phyloP scores from a whole-genome alignment of 495 filamentous ascomycete genomes.

The Symbiotaphrina buchneri region DNA sequence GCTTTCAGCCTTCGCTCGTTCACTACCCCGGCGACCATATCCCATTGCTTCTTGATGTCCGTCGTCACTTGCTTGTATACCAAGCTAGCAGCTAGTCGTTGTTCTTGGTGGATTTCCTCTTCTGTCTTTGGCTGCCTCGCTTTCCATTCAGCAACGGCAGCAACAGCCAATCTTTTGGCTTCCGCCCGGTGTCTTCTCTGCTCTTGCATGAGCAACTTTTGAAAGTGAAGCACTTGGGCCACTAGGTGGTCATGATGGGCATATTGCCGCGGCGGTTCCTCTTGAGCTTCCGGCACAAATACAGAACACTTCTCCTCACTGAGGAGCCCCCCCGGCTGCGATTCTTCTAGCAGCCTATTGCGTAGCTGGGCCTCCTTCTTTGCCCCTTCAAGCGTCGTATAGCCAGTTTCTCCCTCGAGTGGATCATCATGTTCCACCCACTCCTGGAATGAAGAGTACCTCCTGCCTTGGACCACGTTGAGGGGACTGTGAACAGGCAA shows the following conservation, averaged over 20 bases:
- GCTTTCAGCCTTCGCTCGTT: conserved; percentile 45
- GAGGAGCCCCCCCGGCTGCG: conserved; percentile 50
- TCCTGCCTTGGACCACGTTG: conserved; percentile 20
- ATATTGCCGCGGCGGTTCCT: conserved; percentile 52
- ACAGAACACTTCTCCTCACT: conserved; percentile 46
- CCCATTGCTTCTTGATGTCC: conserved; percentile 53
- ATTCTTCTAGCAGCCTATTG: conserved; percentile 42
- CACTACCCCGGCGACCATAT: conserved; percentile 52
- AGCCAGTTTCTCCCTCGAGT: conserved; percentile 15
- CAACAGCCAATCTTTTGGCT: conserved; percentile 39
- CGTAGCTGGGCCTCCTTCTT: conserved; percentile 28
- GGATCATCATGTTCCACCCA: conserved; percentile 28
- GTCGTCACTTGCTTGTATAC: conserved; percentile 47
- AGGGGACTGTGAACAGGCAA: conserved; percentile 27
- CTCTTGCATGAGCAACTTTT: conserved; percentile 54
- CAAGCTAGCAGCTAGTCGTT: conserved; percentile 23
- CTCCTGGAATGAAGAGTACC: conserved; percentile 27
- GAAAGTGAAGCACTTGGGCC: conserved; percentile 59
- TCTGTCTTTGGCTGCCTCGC: conserved; percentile 42
- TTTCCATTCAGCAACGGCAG: conserved; percentile 30
- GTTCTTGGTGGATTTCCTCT: conserved; percentile 33
- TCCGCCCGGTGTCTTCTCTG: conserved; percentile 40
- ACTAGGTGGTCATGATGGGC: conserved; percentile 70
- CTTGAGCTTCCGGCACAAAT: conserved; percentile 54
- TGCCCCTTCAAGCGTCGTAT: conserved; percentile 31